A percentile compares a stretch with the other conserved stretches of the same genome.
phyloP scores from a whole-genome alignment of 2,329 filamentous ascomycete genomes.

The Penicillium corylophilum region DNA sequence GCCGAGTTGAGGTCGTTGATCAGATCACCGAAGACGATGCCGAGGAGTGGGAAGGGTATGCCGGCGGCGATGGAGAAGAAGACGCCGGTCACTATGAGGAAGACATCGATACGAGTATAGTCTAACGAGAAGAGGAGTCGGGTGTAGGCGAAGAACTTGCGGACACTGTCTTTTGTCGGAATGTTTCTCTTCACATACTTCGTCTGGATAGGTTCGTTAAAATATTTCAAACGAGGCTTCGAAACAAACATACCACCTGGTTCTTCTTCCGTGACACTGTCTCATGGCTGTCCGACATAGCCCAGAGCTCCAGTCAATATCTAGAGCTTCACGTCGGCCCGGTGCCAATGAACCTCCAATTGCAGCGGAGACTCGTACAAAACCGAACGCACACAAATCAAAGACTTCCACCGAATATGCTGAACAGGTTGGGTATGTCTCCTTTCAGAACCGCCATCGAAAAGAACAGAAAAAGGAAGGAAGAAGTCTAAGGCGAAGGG shows the following conservation, averaged over 20 bases:
- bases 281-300: neutral
- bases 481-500: neutral
- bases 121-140: conserved; percentile 29
- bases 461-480: neutral
- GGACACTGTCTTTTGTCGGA: conserved; percentile 19
- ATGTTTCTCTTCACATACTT: conserved; percentile 16
- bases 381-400: neutral
- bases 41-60: conserved; percentile 40
- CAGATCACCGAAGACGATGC: conserved; percentile 42
- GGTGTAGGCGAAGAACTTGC: conserved; percentile 24
- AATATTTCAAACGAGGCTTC: neutral
- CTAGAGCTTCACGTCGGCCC: neutral
- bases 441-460: neutral
- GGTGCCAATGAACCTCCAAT: neutral
- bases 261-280: neutral
- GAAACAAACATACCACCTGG: neutral
- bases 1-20: conserved; percentile 39
- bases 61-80: conserved; percentile 37
- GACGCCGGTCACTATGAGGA: conserved; percentile 28
- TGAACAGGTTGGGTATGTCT: neutral
- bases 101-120: conserved; percentile 28
- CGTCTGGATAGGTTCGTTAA: conserved; percentile 3
- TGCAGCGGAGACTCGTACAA: neutral
- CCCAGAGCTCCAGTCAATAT: neutral
- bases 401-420: neutral